Base-by-base conservation (phyloP, 2,329 filamentous ascomycete genomes). In the Chrysosphaeria jannelii region DNA sequence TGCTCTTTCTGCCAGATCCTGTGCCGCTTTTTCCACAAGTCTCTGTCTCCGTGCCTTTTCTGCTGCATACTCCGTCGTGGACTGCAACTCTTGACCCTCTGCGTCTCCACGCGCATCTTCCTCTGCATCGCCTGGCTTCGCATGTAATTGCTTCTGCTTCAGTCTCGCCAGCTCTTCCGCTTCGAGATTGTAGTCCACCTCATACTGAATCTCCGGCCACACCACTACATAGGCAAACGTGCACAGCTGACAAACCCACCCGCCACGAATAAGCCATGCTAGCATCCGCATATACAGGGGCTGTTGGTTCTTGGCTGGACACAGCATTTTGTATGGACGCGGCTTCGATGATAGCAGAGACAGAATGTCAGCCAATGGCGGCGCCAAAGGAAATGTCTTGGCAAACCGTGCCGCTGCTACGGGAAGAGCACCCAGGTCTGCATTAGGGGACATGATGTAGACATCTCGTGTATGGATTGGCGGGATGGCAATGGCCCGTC, bases 181-280 rank as follows among this genome's bases (percentile, higher is more conserved):
- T 34, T 69, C 63, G 20, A 75, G 53, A 25, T 65, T 58, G 33
- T 67, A 58, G 24, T 74, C 64, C 3, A 88, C 76, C 31, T 74
- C 67, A 36, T 71, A 67, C 34, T 85, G 65, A 30, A 89, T 71
- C 38, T 81, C 68, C 3, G 71, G 65, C 44, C 67, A 68, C 20
- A 85, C 71, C 23, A 81, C 61, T 20, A 93, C 63, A 51, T 85
- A 89, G 8, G 70, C 75, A 41, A 88, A 91, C 1, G 76, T 85
- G 30, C 78, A 72, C 5, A 97, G 55, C 40, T 91, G 79, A 1
- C 74, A 89, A 1, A 91, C 79, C 72, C 85, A 90, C 9, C 76
- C 78, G 22, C 76, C 71, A 19, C 79, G 65, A 48, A 93, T 64
- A 6, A 97, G 57, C 76, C 81, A 97, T 12, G 76, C 78, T 13